These are phyloP conservation scores for Mesotaenium endlicherianum DNA, from an alignment of 139 green algal species.

Conservation along the genomic window DNA sequence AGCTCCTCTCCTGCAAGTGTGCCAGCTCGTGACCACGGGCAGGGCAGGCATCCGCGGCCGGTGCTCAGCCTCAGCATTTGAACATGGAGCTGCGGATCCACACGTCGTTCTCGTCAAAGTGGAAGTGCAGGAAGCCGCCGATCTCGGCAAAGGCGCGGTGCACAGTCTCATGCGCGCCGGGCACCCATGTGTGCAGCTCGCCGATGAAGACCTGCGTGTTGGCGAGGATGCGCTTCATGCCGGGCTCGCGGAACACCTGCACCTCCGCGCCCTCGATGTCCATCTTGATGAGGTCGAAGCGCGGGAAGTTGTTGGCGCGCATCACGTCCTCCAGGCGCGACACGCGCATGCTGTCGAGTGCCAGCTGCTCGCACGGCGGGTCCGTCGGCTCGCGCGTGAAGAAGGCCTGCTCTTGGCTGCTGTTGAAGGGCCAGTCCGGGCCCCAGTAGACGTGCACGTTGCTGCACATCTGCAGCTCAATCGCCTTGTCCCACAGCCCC, in stretches of 20 bases:
- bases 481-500: too few species aligned
- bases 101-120: not conserved
- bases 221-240: not conserved
- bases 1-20: too few species aligned
- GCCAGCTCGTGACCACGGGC: too few species aligned
- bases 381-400: not conserved
- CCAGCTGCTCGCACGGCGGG: not conserved
- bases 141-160: not conserved
- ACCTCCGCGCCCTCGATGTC: slow-evolving; percentile 29
- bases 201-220: not conserved
- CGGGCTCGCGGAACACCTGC: slow-evolving; percentile 17
- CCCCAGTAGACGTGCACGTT: too few species aligned
- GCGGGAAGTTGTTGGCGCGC: not conserved
- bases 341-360: not conserved
- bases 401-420: not conserved
- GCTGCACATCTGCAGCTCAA: too few species aligned
- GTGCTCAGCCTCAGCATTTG: too few species aligned
- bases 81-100: not conserved
- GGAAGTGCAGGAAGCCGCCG: not conserved
- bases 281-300: slow-evolving; percentile 35
- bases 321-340: too few species aligned
- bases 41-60: too few species aligned
- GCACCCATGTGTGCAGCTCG: not conserved
- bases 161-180: not conserved
- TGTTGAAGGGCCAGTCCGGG: too few species aligned